Evolutionary conservation across 768 basidiomycete genomes (phyloP).

Genomic region (Tubosaeta brunneosetosa): DNA sequence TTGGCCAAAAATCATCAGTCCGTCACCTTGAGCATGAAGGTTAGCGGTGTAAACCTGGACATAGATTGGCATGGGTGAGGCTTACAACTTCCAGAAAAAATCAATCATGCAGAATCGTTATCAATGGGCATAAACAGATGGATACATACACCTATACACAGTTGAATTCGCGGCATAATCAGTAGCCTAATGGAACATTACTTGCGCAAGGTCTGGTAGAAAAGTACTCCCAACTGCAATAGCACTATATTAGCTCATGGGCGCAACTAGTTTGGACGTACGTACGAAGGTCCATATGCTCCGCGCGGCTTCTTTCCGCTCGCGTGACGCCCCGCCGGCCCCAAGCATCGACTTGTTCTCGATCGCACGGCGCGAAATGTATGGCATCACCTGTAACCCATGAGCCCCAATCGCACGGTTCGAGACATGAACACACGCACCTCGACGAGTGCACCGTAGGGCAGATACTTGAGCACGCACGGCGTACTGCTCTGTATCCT

Average conservation of each 20-base stretch:
- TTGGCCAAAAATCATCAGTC: too few relatives aligned
- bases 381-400: constrained; percentile 71
- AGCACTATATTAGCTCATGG: background rate
- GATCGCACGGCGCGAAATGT: constrained; percentile 79
- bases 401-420: background rate
- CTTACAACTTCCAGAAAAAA: too few relatives aligned
- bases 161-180: too few relatives aligned
- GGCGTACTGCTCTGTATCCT: constrained; percentile 53
- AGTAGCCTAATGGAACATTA: background rate
- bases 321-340: constrained; percentile 53
- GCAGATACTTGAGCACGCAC: constrained; percentile 79
- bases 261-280: background rate
- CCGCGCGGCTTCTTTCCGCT: constrained; percentile 27
- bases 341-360: constrained; percentile 92
- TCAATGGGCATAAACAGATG: too few relatives aligned
- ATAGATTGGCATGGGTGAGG: too few relatives aligned
- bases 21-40: too few relatives aligned
- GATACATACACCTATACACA: too few relatives aligned
- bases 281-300: constrained; percentile 19
- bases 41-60: too few relatives aligned
- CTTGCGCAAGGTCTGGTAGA: background rate
- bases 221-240: background rate
- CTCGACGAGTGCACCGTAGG: constrained; percentile 68
- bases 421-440: constrained; percentile 28
- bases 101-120: too few relatives aligned